phyloP scores from a whole-genome alignment of 202 grass and related monocot species.

The Alloteropsis angusta region DNA sequence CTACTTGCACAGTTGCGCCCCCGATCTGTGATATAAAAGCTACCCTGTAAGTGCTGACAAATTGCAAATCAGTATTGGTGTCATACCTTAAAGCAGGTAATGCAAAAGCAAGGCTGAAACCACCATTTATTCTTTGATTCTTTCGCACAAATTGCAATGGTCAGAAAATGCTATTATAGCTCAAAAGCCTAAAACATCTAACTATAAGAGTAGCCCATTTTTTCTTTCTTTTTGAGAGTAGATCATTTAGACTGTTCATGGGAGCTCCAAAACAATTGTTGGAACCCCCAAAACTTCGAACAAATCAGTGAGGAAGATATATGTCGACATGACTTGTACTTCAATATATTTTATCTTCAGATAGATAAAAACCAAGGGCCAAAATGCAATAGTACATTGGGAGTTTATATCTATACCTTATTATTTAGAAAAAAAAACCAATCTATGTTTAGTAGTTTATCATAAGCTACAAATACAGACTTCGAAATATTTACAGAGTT shows the following conservation, averaged over 20 bases:
- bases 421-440: neutral
- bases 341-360: slow-evolving; percentile 13
- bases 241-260: neutral
- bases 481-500: neutral
- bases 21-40: neutral
- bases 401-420: neutral
- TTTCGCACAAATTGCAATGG: neutral
- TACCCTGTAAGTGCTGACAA: neutral
- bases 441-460: neutral
- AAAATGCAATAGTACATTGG: neutral
- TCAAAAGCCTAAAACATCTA: slow-evolving; percentile 4
- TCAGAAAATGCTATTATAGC: neutral
- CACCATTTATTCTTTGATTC: neutral
- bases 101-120: neutral
- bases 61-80: neutral
- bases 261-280: neutral
- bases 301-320: neutral
- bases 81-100: neutral
- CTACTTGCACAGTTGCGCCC: neutral
- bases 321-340: neutral
- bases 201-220: slow-evolving; percentile 5
- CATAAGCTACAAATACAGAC: neutral
- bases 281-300: neutral
- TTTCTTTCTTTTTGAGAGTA: too few relatives aligned
- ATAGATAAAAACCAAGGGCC: neutral